Conservation (phyloP, 148 eudicot genomes). For the Rhododendron griersonianum region DNA sequence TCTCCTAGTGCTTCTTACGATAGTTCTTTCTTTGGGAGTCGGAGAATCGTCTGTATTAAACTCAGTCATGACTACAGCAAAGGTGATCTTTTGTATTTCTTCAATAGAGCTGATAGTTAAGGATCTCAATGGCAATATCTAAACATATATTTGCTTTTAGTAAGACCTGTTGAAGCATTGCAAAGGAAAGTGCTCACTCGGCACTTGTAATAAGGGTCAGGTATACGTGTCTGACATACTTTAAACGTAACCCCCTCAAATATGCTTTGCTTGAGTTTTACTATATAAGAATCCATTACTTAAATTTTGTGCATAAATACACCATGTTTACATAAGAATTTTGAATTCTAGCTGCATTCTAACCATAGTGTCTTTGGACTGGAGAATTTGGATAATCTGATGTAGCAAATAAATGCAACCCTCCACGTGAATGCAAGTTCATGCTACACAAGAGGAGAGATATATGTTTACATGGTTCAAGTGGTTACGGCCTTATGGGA, state of each 20-base stretch:
- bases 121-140: neutral
- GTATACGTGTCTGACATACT: neutral
- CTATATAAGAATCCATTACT: neutral
- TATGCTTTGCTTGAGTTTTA: neutral
- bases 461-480: neutral
- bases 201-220: neutral
- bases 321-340: neutral
- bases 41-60: constrained; percentile 87
- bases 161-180: neutral
- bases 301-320: neutral
- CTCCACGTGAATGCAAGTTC: neutral
- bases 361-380: neutral
- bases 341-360: neutral
- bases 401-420: neutral
- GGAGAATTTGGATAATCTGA: neutral
- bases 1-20: constrained; percentile 55
- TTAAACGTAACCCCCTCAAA: neutral
- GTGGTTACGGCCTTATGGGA: neutral
- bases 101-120: neutral
- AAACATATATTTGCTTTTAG: neutral
- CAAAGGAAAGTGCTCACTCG: neutral
- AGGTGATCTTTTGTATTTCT: constrained; percentile 42
- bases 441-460: neutral
- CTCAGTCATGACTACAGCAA: constrained; percentile 74
- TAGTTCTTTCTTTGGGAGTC: constrained; percentile 80